These are phyloP conservation scores for Kentomonas sorsogonicus DNA, from an alignment of 208 protist genomes.

Conservation along the genomic window DNA sequence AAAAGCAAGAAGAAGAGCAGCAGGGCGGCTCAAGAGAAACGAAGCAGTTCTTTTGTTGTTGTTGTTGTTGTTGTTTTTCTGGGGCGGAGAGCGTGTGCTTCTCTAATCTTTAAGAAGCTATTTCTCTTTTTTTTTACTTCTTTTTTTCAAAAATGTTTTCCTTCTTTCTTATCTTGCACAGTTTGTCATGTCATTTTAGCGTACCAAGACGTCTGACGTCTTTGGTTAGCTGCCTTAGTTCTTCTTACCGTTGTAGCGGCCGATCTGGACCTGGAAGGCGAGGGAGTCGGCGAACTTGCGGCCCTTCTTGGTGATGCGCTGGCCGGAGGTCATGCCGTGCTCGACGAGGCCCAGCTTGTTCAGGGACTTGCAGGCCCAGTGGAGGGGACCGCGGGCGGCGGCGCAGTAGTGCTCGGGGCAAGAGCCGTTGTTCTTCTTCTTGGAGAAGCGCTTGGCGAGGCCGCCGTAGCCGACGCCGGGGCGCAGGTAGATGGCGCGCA, in stretches of 20 bases:
- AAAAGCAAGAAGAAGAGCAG: conserved; percentile 3
- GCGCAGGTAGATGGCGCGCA: conserved; percentile 96
- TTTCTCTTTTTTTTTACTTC: neutral
- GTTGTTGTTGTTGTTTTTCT: too few species aligned
- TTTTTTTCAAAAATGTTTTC: neutral
- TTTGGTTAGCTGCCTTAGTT: neutral
- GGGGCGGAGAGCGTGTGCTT: too few species aligned
- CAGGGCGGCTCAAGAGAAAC: neutral
- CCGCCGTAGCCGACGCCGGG: conserved; percentile 91
- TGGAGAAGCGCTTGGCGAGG: conserved; percentile 92
- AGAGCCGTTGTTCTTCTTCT: conserved; percentile 86
- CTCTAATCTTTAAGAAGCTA: too few species aligned
- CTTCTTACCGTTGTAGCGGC: conserved; percentile 49
- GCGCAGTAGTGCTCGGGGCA: conserved; percentile 83
- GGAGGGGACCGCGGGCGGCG: conserved; percentile 85
- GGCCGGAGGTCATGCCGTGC: conserved; percentile 73
- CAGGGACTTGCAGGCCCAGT: conserved; percentile 94
- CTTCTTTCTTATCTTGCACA: neutral
- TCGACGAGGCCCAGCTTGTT: conserved; percentile 90
- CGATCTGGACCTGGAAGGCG: conserved; percentile 87
- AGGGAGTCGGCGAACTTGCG: conserved; percentile 94
- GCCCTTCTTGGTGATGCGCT: conserved; percentile 91
- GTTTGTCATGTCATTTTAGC: neutral
- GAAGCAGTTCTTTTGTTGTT: too few species aligned
- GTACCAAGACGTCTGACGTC: neutral